A percentile compares a stretch with the other conserved stretches of the same genome.
Evolutionary conservation across 164 flowering plant genomes (phyloP).

Genomic region (Cinnamomum micranthum): DNA sequence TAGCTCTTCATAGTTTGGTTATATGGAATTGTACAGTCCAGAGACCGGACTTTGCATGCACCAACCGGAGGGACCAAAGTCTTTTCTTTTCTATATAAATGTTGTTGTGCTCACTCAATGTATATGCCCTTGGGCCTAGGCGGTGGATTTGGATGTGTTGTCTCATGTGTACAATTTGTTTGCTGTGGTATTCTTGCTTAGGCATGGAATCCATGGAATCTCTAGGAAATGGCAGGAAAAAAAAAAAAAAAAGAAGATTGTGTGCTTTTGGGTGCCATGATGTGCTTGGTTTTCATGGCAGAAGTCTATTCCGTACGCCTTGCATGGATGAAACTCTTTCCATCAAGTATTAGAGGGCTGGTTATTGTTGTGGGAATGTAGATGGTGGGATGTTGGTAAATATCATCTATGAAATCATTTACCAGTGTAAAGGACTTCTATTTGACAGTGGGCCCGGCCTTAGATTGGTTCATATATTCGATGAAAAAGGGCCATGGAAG

Average conservation of each 20-base stretch:
- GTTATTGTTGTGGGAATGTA: not conserved
- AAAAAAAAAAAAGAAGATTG: not conserved
- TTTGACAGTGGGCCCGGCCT: not conserved
- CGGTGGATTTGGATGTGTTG: not conserved
- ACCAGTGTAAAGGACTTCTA: not conserved
- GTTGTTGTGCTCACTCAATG: not conserved
- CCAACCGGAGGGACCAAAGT: slow-evolving; percentile 25
- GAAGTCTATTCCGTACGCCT: not conserved
- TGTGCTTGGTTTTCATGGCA: not conserved
- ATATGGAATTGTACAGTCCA: slow-evolving; percentile 59
- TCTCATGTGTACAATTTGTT: not conserved
- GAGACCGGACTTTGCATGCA: slow-evolving; percentile 46
- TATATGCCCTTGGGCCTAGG: not conserved
- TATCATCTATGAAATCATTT: not conserved
- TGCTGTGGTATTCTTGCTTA: not conserved
- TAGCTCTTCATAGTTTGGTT: slow-evolving; percentile 24
- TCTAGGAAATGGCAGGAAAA: not conserved
- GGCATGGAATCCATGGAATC: not conserved
- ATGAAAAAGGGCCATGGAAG: not conserved
- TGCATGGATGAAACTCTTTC: not conserved
- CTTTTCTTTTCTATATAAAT: slow-evolving; percentile 5
- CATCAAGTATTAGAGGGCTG: not conserved
- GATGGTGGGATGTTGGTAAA: not conserved
- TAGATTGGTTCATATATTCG: not conserved
- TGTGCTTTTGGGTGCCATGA: not conserved